A percentile compares a stretch with the other conserved stretches of the same genome.
Conservation (phyloP, 2,329 filamentous ascomycete species). For the Fusarium sp. region DNA sequence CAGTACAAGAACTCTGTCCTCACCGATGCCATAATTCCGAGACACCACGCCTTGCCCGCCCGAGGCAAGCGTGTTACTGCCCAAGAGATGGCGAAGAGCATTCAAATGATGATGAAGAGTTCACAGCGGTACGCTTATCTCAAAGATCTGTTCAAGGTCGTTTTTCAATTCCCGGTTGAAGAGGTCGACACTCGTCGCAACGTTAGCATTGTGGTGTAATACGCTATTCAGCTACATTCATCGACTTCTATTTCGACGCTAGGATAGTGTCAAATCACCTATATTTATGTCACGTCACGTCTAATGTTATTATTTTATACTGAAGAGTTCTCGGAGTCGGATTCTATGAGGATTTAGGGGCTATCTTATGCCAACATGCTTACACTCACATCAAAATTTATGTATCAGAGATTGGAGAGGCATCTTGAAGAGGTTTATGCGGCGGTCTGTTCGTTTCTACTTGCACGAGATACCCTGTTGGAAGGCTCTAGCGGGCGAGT, state of each 20-base stretch:
- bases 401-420: conserved; percentile 18
- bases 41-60: conserved; percentile 58
- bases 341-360: conserved; percentile 18
- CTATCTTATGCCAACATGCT: conserved; percentile 10
- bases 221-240: not conserved
- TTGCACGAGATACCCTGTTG: conserved; percentile 49
- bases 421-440: conserved; percentile 34
- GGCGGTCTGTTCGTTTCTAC: conserved; percentile 47
- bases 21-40: conserved; percentile 71
- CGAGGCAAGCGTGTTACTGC: conserved; percentile 72
- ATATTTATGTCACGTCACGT: conserved; percentile 26
- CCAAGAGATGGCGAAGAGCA: conserved; percentile 82
- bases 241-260: not conserved
- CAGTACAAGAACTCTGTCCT: conserved; percentile 85
- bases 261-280: not conserved
- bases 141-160: conserved; percentile 82
- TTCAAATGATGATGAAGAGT: conserved; percentile 78
- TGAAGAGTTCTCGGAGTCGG: conserved; percentile 24
- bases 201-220: conserved; percentile 67
- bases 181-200: conserved; percentile 78
- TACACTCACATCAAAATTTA: conserved; percentile 25
- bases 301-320: conserved; percentile 35
- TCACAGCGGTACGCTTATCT: conserved; percentile 80
- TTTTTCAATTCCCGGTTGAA: conserved; percentile 86
- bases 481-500: conserved; percentile 37